These are phyloP conservation scores for Geranium rotundifolium DNA, from an alignment of 345 rosid species.

Conservation along the genomic window DNA sequence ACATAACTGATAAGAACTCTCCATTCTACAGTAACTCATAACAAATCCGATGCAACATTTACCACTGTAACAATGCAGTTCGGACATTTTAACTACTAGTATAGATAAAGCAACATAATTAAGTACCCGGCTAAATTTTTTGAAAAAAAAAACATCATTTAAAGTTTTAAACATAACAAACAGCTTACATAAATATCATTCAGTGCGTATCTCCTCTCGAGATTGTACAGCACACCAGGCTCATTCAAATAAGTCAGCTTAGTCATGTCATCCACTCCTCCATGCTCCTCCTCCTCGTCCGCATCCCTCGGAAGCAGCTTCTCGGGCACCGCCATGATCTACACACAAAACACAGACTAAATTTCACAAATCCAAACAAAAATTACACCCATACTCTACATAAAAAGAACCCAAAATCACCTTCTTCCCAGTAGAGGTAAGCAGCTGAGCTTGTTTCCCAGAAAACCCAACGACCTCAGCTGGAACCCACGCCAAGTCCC, in stretches of 20 bases:
- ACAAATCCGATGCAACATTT: background rate
- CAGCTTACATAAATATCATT: conserved; percentile 93
- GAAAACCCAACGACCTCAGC: conserved; percentile 48
- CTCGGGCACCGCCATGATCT: conserved; percentile 45
- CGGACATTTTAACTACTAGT: background rate
- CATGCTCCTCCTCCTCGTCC: conserved; percentile 63
- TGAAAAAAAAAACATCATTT: background rate
- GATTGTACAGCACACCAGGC: conserved; percentile 87
- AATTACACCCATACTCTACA: background rate
- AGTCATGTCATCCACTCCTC: conserved; percentile 98
- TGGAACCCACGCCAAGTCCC: conserved; percentile 69
- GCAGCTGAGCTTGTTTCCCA: conserved; percentile 45
- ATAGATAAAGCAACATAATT: background rate
- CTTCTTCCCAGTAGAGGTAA: conserved; percentile 50
- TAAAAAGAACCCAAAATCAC: conserved; percentile 14
- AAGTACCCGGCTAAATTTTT: background rate
- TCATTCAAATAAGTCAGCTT: conserved; percentile 90
- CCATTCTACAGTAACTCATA: background rate
- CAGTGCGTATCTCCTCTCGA: conserved; percentile 75
- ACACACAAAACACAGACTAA: background rate
- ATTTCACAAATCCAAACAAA: background rate
- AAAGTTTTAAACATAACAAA: background rate
- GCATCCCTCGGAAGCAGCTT: conserved; percentile 62
- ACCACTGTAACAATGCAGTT: background rate
- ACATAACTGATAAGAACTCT: background rate